Evolutionary conservation across 2,329 filamentous ascomycete genomes (phyloP), one percentile per base, ranked within the genome.

Genomic region (Talaromyces sp.): DNA sequence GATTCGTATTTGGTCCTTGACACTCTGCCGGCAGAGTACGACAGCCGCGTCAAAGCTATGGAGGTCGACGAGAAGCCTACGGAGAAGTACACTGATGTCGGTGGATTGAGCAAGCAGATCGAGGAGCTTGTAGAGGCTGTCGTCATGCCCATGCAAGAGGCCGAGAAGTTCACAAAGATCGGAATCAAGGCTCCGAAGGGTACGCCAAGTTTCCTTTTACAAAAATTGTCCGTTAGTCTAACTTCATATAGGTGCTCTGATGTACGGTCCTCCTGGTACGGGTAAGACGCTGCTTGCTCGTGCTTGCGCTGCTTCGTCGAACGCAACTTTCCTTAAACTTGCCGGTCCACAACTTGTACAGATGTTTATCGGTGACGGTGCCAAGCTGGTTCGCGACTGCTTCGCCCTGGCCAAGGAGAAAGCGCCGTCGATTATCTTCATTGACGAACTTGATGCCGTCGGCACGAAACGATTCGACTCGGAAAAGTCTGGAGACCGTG

Each of bases 101-200:
- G 95, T 79, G 95, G 95, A 56, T 78, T 99, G 70, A 93, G 97
- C 79, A 99, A 99, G 81, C 95, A 99, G 82, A 99, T 99, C 72
- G 93, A 97, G 76, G 96, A 99, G 80, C 84, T 99, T 58, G 93
- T 99, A 9, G 95, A 99, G 80, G 95, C 95, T 59, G 95, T 99
- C 55, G 95, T 99, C 31, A 98, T 93, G 93, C 95, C 95, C 1
- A 99, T 99, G 95, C 98, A 98, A 84, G 93, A 99, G 80, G 93
- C 95, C 1, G 96, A 99, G 69, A 86, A 93, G 21, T 99, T 99
- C 82, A 98, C 97, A 85, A 98, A 97, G 84, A 97, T 99, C 71
- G 95, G 95, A 68, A 99, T 99, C 83, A 99, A 99, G 81, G 93
- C 95, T 46, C 95, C 95, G 14, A 99, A 99, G 81, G 95, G 95